Conservation (phyloP, 2,329 filamentous ascomycete species). For the Leptographium wingfieldii region DNA sequence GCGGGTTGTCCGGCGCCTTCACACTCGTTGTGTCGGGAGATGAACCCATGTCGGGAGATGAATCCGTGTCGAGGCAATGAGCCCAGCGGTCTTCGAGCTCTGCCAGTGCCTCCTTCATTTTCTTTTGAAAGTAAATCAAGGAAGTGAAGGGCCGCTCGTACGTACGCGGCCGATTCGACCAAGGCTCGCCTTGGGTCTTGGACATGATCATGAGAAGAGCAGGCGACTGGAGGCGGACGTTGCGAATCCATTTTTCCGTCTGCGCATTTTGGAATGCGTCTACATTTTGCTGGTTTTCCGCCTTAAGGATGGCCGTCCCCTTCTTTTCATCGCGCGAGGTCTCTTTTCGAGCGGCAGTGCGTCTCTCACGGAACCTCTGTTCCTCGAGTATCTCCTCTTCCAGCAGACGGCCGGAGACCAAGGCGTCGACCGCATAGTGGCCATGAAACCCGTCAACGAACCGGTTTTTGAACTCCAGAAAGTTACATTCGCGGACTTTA, state of each 20-base stretch:
- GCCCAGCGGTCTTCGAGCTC: conserved; percentile 5
- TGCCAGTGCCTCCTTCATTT: conserved; percentile 1
- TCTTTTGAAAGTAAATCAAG: conserved; percentile 7
- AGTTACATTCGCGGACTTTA: conserved; percentile 20
- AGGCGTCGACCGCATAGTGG: conserved; percentile 27
- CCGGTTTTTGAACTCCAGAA: conserved; percentile 30
- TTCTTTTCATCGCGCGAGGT: conserved; percentile 1
- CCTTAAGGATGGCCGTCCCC: conserved; percentile 4
- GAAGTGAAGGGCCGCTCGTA: conserved; percentile 11
- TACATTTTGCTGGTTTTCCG: conserved; percentile 2
- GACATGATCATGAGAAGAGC: conserved; percentile 8
- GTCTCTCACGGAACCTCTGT: conserved; percentile 11
- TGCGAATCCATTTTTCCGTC: conserved; percentile 4
- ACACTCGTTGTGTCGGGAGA: neutral
- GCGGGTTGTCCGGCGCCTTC: neutral
- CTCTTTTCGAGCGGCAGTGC: neutral
- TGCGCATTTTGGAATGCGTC: conserved; percentile 3
- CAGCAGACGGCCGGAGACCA: conserved; percentile 12
- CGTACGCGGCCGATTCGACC: conserved; percentile 8
- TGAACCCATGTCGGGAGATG: neutral
- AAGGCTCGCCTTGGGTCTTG: conserved; percentile 7
- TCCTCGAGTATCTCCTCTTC: conserved; percentile 7
- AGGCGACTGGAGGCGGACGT: conserved; percentile 10
- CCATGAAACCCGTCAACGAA: conserved; percentile 17
- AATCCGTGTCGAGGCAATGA: neutral